Evolutionary conservation across 352 stramenopile species (phyloP).

Genomic region (Pythium dissimile): DNA sequence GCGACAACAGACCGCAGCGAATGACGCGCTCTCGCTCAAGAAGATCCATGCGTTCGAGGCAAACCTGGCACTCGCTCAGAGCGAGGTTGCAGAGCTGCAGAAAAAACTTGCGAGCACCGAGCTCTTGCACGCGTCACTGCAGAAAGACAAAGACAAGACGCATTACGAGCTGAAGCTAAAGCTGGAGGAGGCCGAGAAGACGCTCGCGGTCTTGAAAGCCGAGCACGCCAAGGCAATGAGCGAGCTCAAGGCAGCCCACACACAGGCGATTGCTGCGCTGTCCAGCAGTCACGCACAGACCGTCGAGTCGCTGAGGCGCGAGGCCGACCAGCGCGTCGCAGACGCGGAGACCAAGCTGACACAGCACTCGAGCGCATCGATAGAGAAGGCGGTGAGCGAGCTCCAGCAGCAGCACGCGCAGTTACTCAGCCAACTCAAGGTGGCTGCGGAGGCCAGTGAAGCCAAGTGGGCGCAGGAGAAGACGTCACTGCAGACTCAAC

Average conservation of each 20-base stretch:
- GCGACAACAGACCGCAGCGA: constrained; percentile 24
- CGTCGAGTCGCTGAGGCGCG: constrained; percentile 14
- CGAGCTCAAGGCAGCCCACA: constrained; percentile 8
- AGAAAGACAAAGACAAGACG: constrained; percentile 22
- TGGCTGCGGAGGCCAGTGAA: neutral
- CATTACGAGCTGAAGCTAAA: constrained; percentile 4
- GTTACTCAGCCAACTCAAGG: constrained; percentile 13
- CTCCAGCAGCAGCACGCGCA: constrained; percentile 22
- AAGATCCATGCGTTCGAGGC: constrained; percentile 24
- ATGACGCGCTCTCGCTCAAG: constrained; percentile 15
- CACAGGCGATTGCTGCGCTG: neutral
- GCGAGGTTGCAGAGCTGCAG: constrained; percentile 15
- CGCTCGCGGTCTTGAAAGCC: constrained; percentile 2
- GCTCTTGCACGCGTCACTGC: constrained; percentile 7
- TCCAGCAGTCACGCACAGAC: constrained; percentile 15
- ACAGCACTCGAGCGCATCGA: constrained; percentile 16
- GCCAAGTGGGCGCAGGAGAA: constrained; percentile 13
- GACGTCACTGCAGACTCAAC: constrained; percentile 13
- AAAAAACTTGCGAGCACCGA: constrained; percentile 17
- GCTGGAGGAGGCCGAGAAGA: constrained; percentile 6
- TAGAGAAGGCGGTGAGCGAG: constrained; percentile 27
- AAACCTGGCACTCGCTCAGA: constrained; percentile 13
- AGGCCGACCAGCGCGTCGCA: neutral
- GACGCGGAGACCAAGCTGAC: constrained; percentile 4
- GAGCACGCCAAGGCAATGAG: constrained; percentile 25